phyloP scores from a whole-genome alignment of 2,329 filamentous ascomycete species.

The Fusarium sp. region DNA sequence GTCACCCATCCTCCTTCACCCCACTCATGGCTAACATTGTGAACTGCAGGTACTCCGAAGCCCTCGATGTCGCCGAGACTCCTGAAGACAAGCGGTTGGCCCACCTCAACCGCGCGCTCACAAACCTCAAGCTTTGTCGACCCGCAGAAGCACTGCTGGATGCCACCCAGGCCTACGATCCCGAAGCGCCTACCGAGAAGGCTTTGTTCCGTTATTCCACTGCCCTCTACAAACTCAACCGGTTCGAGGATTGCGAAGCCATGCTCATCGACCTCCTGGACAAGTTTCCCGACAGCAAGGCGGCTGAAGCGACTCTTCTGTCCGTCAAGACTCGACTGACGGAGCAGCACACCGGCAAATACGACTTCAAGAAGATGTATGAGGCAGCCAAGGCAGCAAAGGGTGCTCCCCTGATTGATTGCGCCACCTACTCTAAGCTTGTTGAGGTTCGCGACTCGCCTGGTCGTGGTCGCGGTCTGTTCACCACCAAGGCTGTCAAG shows the following conservation, averaged over 20 bases:
- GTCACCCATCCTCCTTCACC: background rate
- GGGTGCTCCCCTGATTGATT: conserved; percentile 58
- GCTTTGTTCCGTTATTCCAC: background rate
- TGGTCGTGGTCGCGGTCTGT: conserved; percentile 61
- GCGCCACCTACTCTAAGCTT: conserved; percentile 57
- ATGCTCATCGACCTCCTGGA: conserved; percentile 46
- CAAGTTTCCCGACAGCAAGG: conserved; percentile 50
- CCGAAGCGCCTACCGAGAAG: background rate
- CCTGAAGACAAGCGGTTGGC: background rate
- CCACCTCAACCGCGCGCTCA: background rate
- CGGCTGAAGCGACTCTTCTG: conserved; percentile 45
- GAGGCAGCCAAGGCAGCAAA: conserved; percentile 46
- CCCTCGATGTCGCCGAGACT: background rate
- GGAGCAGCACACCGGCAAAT: conserved; percentile 55
- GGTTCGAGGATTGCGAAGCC: background rate
- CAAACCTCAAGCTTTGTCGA: background rate
- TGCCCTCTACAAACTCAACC: background rate
- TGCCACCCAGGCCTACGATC: background rate
- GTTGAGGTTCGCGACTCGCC: conserved; percentile 55
- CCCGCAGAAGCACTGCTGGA: background rate
- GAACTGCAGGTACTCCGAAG: background rate
- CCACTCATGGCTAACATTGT: background rate
- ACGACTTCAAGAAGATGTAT: conserved; percentile 53
- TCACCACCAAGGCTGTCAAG: conserved; percentile 59
- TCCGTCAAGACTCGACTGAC: conserved; percentile 47